Evolutionary conservation across 257 asterid genomes (phyloP), one percentile per base, ranked within the genome.

Genomic region (Ligustrum vulgare): DNA sequence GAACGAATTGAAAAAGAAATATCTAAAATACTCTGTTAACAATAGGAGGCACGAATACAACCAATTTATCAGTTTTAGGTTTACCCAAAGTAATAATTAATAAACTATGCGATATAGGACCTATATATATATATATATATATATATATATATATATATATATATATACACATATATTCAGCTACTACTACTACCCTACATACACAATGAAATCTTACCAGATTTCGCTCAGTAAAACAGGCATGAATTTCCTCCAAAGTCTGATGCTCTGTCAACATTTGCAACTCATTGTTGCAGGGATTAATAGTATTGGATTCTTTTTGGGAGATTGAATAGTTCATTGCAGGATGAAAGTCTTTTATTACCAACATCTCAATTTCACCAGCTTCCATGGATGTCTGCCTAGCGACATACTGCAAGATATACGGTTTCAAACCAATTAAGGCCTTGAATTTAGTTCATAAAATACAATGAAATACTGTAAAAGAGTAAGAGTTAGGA

Each of bases 361-460:
- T 80, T 54, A 87, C 78, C 72, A 91, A 81, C 71, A 94, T 92
- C 87, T 92, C 93, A 4, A 94, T 86, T 78, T 88, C 88, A 71
- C 78, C 83, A 23, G 89, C 93, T 78, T 87, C 91, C 74, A 78
- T 80, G 74, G 92, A 88, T 70, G 97, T 89, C 81, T 94, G 97
- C 88, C 86, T 83, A 65, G 96, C 89, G 71, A 94, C 91, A 87
- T 89, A 91, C 98, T 94, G 91, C 88, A 87, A 73, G 77, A 51
- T 72, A 79, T 33, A 22, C 45, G 54, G 47, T 76, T 77, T 60
- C 51, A 67, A 78, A 71, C 76, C 65, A 73, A 56, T 80, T 54
- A 72, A 75, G 60, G 60, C 60, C 66, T 32, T 23, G 47, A 76
- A 37, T 12, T 35, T 18, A 66, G 41, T 5, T 54, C 16, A 18